Base-by-base conservation (phyloP, 176 grass and related monocot species). In the Aegilops bicornis region DNA sequence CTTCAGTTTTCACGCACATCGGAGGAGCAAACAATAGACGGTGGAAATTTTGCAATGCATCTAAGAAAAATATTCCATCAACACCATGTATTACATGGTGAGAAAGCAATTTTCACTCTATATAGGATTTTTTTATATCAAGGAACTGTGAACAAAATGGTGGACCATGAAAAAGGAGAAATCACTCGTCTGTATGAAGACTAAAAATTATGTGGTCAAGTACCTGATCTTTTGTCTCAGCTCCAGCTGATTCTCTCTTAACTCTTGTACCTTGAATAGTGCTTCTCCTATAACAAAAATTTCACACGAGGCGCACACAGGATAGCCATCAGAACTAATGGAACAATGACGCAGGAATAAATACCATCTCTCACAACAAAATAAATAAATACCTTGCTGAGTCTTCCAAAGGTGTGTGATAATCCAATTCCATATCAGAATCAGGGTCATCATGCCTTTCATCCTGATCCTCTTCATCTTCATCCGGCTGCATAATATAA, bases 391-490 rank as follows among this genome's bases (percentile, higher is more conserved):
- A 84, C 89, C 85, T 91, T 81, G 80, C 54, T 56, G 84, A 83
- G 66, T 91, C 94, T 29, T 91, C 92, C 59, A 64, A 76, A 69
- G 82, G 77, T 59, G 70, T 88, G 35, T 62, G 68, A 82, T 89
- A 87, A 77, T 94, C 88, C 58, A 91, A 42, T 56, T 96, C 90
- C 79, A 90, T 90, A 82, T 99, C 94, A 72, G 88, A 92, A 90
- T 94, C 90, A 78, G 82, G 94, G 86, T 93, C 94, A 4, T 89
- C 90, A 3, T 90, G 85, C 73, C 89, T 92, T 89, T 91, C 90
- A 81, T 99, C 97, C 31, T 73, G 88, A 88, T 99, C 90, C 64
- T 89, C 92, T 85, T 92, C 83, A 89, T 99, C 97, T 93, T 99
- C 97, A 90, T 96, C 92, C 22, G 56, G 85, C 97, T 99, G 86